Conservation (phyloP, 2,329 filamentous ascomycete species). For the Achaetomium macrosporum region DNA sequence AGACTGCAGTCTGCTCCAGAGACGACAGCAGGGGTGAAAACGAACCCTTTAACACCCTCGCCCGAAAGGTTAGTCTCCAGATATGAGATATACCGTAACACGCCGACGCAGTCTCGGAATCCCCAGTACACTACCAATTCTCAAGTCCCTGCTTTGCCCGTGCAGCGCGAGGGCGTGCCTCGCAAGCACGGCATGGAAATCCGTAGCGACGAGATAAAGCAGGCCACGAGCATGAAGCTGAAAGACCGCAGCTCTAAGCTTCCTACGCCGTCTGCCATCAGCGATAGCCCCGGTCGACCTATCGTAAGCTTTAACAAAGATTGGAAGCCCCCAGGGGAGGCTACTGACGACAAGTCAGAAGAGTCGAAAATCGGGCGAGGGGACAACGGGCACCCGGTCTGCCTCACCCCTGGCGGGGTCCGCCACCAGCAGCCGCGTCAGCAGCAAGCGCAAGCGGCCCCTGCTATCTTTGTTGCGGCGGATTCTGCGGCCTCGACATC, state of each 20-base stretch:
- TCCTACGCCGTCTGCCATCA: slow-evolving; percentile 84
- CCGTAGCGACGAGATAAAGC: slow-evolving; percentile 77
- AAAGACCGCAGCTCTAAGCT: slow-evolving; percentile 82
- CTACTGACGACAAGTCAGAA: slow-evolving; percentile 64
- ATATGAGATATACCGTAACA: slow-evolving; percentile 72
- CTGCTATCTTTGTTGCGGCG: slow-evolving; percentile 51
- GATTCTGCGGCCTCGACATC: slow-evolving; percentile 34
- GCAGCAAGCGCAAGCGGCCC: slow-evolving; percentile 33
- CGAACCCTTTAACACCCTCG: slow-evolving; percentile 34
- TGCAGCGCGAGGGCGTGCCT: slow-evolving; percentile 40
- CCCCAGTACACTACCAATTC: slow-evolving; percentile 70
- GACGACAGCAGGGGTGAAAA: slow-evolving; percentile 30
- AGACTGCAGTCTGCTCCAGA: slow-evolving; percentile 51
- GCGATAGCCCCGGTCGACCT: slow-evolving; percentile 80
- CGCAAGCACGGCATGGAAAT: slow-evolving; percentile 78
- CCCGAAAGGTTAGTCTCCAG: slow-evolving; percentile 37
- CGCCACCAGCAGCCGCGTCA: slow-evolving; percentile 25
- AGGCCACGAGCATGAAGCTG: slow-evolving; percentile 82
- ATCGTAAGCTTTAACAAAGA: slow-evolving; percentile 94
- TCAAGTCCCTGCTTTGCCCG: slow-evolving; percentile 31
- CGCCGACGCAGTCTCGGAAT: slow-evolving; percentile 76
- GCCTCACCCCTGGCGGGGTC: slow-evolving; percentile 22
- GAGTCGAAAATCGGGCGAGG: slow-evolving; percentile 29
- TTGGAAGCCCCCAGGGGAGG: slow-evolving; percentile 68
- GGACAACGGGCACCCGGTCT: slow-evolving; percentile 21